phyloP scores from a whole-genome alignment of 805 yeast species.

The Scheffersomyces coipomensis region DNA sequence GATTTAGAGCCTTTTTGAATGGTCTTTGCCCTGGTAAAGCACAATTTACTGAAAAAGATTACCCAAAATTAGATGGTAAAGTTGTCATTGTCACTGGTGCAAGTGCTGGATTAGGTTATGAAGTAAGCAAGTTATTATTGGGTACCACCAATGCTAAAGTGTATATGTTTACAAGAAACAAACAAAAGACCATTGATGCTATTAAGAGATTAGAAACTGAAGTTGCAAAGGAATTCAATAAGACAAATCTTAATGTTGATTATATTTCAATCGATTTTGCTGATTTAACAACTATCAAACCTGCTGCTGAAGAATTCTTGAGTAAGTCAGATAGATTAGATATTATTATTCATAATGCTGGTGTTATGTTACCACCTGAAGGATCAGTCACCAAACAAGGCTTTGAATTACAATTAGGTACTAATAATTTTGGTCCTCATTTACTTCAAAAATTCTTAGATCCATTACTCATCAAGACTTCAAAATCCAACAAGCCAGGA shows the following conservation, averaged over 20 bases:
- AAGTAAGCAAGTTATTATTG: conserved; percentile 24
- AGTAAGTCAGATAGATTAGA: conserved; percentile 12
- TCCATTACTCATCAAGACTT: conserved; percentile 33
- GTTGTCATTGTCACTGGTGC: conserved; percentile 39
- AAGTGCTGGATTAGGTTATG: conserved; percentile 31
- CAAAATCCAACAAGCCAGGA: conserved; percentile 17
- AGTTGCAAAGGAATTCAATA: conserved; percentile 12
- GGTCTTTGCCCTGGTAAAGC: conserved; percentile 5
- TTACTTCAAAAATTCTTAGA: conserved; percentile 37
- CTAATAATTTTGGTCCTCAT: conserved; percentile 48
- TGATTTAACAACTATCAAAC: conserved; percentile 41
- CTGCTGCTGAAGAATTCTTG: conserved; percentile 27
- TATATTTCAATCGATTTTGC: conserved; percentile 31
- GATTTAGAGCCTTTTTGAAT: neutral
- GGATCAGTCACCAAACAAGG: conserved; percentile 37
- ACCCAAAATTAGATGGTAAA: conserved; percentile 33
- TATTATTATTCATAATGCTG: conserved; percentile 20
- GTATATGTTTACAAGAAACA: conserved; percentile 33
- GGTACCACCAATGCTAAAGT: conserved; percentile 27
- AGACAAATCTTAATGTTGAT: conserved; percentile 7
- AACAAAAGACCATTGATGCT: conserved; percentile 23
- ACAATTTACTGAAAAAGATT: conserved; percentile 3
- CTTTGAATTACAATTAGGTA: conserved; percentile 45
- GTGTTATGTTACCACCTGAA: conserved; percentile 25
- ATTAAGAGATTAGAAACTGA: conserved; percentile 21